A percentile compares a stretch with the other conserved stretches of the same genome.
phyloP scores from a whole-genome alignment of 208 protist genomes.

The Leishmania tropica region DNA sequence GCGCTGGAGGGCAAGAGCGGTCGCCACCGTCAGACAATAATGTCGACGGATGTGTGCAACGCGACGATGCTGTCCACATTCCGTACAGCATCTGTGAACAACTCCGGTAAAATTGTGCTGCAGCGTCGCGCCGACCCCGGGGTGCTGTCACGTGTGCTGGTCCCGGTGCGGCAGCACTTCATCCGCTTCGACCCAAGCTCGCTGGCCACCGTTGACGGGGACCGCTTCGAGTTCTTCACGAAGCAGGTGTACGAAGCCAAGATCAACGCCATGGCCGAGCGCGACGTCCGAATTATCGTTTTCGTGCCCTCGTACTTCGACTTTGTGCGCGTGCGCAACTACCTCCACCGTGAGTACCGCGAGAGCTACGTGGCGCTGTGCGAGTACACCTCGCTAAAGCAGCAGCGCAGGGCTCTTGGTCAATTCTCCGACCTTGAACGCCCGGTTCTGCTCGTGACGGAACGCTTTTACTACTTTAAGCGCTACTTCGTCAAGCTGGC shows the following conservation, averaged over 20 bases:
- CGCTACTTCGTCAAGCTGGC: conserved; percentile 93
- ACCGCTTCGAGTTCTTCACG: conserved; percentile 93
- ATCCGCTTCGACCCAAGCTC: conserved; percentile 80
- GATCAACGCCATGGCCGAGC: conserved; percentile 71
- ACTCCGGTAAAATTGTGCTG: conserved; percentile 71
- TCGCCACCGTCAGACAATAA: conserved; percentile 94
- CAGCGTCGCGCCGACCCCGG: conserved; percentile 57
- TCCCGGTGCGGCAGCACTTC: conserved; percentile 91
- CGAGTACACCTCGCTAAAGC: conserved; percentile 93
- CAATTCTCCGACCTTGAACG: conserved; percentile 88
- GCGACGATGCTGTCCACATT: conserved; percentile 92
- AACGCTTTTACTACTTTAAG: conserved; percentile 97
- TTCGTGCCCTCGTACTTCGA: conserved; percentile 97
- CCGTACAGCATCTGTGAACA: conserved; percentile 70
- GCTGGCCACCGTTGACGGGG: conserved; percentile 71
- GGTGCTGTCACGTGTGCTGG: conserved; percentile 60
- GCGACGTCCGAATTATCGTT: conserved; percentile 86
- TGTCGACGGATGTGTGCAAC: conserved; percentile 73
- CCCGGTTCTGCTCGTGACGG: conserved; percentile 93
- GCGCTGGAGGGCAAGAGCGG: conserved; percentile 77
- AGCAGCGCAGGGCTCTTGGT: conserved; percentile 78
- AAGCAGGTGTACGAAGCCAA: conserved; percentile 78
- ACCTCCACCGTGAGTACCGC: conserved; percentile 91
- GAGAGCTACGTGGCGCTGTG: conserved; percentile 84
- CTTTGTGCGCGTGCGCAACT: conserved; percentile 95